A percentile compares a stretch with the other conserved stretches of the same genome.
Conservation (phyloP, 345 rosid species). For the Isatis tinctoria region DNA sequence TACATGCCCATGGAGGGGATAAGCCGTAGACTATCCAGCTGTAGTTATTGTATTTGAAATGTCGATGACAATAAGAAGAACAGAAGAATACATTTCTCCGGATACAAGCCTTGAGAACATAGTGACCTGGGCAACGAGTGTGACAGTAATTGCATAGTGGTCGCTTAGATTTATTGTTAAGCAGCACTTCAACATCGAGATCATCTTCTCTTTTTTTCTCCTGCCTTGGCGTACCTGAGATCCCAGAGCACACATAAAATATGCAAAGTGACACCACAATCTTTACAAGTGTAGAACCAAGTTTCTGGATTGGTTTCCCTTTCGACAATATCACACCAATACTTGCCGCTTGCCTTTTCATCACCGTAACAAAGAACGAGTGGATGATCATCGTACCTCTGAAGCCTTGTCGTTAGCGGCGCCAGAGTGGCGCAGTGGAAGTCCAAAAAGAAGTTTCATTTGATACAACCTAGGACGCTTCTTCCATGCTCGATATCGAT, state of each 20-base stretch:
- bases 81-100: too few species aligned
- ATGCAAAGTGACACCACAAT: not conserved
- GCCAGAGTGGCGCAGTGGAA: not conserved
- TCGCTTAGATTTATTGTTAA: not conserved
- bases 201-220: not conserved
- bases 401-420: not conserved
- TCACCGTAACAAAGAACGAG: slow-evolving; percentile 1
- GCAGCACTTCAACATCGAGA: rapidly evolving
- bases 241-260: not conserved
- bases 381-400: not conserved
- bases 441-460: not conserved
- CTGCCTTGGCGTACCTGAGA: not conserved
- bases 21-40: too few species aligned
- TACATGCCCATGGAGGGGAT: too few species aligned
- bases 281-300: slow-evolving; percentile 1
- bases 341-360: not conserved
- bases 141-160: not conserved
- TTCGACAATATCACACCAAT: not conserved
- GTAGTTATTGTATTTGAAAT: too few species aligned
- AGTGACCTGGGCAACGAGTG: not conserved
- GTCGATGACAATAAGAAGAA: too few species aligned
- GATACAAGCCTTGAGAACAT: too few species aligned
- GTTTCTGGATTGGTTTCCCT: not conserved
- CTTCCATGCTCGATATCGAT: too few species aligned
- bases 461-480: not conserved